phyloP scores from a whole-genome alignment of 169 alveolate genomes.

The Plasmodium vinckei region DNA sequence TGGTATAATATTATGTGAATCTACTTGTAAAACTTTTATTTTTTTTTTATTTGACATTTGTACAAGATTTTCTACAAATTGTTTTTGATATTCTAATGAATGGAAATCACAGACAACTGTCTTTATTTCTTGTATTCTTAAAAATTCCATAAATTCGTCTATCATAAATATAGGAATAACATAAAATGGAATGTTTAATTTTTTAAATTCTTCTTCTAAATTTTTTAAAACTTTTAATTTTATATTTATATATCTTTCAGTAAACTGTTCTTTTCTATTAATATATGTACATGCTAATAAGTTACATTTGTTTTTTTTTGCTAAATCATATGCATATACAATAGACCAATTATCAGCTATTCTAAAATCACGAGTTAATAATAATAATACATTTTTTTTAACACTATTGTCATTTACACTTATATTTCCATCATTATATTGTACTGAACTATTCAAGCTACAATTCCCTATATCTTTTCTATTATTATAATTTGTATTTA shows the following conservation, averaged over 20 bases:
- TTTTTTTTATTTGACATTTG: conserved; percentile 37
- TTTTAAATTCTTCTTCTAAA: conserved; percentile 41
- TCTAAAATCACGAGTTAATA: conserved; percentile 64
- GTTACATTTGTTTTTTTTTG: conserved; percentile 23
- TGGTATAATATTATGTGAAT: conserved; percentile 81
- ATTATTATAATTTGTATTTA: conserved; percentile 35
- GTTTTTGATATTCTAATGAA: conserved; percentile 12
- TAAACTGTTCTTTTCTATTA: conserved; percentile 51
- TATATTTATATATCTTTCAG: conserved; percentile 36
- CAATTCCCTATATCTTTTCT: conserved; percentile 1
- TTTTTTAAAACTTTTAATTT: conserved; percentile 61
- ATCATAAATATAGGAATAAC: conserved; percentile 46
- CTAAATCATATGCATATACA: conserved; percentile 46
- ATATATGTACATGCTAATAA: conserved; percentile 55
- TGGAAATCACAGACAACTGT: conserved; percentile 51
- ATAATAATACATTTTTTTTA: conserved; percentile 14
- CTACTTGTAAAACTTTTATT: conserved; percentile 77
- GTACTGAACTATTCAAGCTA: not conserved
- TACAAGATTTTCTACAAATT: conserved; percentile 25
- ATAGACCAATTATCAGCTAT: conserved; percentile 53
- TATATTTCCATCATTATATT: not conserved
- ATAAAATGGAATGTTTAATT: conserved; percentile 73
- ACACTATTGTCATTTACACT: not conserved
- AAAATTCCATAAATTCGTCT: conserved; percentile 64
- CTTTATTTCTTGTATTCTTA: conserved; percentile 37